Evolutionary conservation across 495 filamentous ascomycete species (phyloP).

Genomic region (Penicillium odoratum): DNA sequence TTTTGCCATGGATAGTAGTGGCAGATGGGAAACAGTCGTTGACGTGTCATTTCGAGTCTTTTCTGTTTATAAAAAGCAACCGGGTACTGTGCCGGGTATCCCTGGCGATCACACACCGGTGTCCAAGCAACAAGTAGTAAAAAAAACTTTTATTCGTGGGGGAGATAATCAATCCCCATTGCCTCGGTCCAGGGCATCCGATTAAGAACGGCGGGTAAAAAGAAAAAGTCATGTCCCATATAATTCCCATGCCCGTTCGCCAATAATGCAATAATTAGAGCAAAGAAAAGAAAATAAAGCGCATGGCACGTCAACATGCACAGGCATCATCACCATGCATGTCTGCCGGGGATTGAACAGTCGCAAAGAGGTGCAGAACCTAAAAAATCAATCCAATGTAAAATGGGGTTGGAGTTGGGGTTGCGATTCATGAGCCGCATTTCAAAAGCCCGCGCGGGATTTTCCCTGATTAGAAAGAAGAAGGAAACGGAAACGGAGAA

Average conservation of each 20-base stretch:
- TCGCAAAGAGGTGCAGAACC: constrained; percentile 9
- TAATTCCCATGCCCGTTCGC: constrained; percentile 42
- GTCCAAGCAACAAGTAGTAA: constrained; percentile 5
- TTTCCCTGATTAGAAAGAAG: constrained; percentile 2
- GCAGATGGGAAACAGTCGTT: neutral
- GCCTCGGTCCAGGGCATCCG: constrained; percentile 6
- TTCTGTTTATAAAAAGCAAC: neutral
- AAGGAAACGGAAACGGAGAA: constrained; percentile 12
- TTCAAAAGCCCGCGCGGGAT: neutral
- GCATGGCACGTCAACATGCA: constrained; percentile 28
- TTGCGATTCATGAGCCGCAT: constrained; percentile 5
- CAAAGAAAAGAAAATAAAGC: constrained; percentile 10
- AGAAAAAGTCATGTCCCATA: constrained; percentile 28
- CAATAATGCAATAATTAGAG: constrained; percentile 31
- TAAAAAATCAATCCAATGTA: constrained; percentile 3
- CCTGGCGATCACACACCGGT: neutral
- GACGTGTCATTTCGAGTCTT: neutral
- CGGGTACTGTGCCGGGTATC: neutral
- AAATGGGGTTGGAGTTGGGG: neutral
- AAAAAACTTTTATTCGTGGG: constrained; percentile 14
- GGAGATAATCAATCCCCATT: neutral
- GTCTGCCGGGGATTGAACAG: constrained; percentile 23
- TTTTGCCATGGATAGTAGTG: neutral
- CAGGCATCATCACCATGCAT: constrained; percentile 35
- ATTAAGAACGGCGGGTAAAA: constrained; percentile 23